Evolutionary conservation across 2,329 filamentous ascomycete genomes (phyloP).

Genomic region (Cercospora sesami): DNA sequence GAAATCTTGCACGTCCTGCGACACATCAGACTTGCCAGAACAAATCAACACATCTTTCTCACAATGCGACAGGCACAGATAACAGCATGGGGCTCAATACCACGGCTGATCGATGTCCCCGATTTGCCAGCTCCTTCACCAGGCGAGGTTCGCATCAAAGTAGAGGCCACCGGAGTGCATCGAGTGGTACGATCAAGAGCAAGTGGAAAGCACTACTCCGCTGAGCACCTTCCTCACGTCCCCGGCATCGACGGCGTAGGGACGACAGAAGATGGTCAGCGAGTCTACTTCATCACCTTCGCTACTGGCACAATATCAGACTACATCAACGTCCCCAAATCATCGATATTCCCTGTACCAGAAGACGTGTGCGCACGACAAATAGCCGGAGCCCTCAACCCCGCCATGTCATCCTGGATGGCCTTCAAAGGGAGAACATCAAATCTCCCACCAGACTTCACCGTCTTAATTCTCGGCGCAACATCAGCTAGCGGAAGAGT

Average conservation of each 20-base stretch:
- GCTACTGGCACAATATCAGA: conserved; percentile 51
- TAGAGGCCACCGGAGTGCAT: conserved; percentile 56
- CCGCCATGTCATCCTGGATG: conserved; percentile 60
- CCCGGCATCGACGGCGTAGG: conserved; percentile 58
- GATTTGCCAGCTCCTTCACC: conserved; percentile 37
- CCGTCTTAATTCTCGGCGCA: conserved; percentile 55
- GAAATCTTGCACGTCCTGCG: neutral
- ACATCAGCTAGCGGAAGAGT: conserved; percentile 56
- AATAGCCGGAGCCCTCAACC: conserved; percentile 57
- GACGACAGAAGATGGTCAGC: conserved; percentile 45
- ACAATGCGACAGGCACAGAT: conserved; percentile 46
- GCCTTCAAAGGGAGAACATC: conserved; percentile 51
- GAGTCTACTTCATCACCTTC: conserved; percentile 54
- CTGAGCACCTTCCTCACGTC: conserved; percentile 51
- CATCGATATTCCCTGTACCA: conserved; percentile 46
- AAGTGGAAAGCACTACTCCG: conserved; percentile 56
- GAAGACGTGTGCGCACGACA: conserved; percentile 50
- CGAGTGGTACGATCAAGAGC: conserved; percentile 57
- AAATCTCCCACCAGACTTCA: conserved; percentile 47
- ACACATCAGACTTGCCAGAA: neutral
- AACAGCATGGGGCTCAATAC: conserved; percentile 43
- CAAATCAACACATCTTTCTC: neutral
- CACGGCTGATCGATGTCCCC: conserved; percentile 36
- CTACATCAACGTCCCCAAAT: conserved; percentile 50
- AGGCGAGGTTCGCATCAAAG: conserved; percentile 51